Evolutionary conservation across 352 stramenopile species (phyloP), one percentile per base, ranked within the genome.

Genomic region (Globisporangium cylindrosporum): DNA sequence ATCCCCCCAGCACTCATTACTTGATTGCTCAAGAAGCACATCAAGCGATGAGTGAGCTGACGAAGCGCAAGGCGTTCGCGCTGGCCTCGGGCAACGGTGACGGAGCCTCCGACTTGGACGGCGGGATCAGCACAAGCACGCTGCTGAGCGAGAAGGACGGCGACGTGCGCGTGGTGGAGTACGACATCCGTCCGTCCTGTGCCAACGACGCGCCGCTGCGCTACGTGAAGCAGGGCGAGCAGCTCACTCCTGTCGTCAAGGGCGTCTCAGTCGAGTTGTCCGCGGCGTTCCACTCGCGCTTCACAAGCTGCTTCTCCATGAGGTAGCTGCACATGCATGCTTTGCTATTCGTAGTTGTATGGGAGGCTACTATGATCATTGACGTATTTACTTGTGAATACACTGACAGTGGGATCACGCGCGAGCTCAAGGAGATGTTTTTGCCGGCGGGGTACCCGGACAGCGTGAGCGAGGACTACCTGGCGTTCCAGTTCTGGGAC

Each of bases 401-500:
- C 18, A 20, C 2, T 43, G 63, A 69, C 4, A 62, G 63, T 25
- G 80, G 79, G 9, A 43, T 91, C 22, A 73, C 56, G 55, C 81
- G 82, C 20, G 85, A 93, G 64, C 73, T 92, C 46, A 84, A 89
- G 69, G 86, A 93, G 67, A 95, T 93, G 81, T 97, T 97, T 67
- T 68, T 96, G 5, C 90, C 90, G 0, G 86, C 78, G 5, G 88
- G 89, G 1, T 96, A 95, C 75, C 90, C 90, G n/a, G 78, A 86
- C 72, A 92, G 80, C 48, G 88, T 96, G 67, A 92, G 80, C 46
- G 84, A 92, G 53, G 90, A 96, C 73, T 99, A 99, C 79, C 76
- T 98, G 41, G 72, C 82, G 61, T 99, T 98, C 78, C 97, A 99
- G 82, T 84, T 93, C 62, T 99, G 96, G 80, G 97, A 99, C 83